Base-by-base conservation (phyloP, 352 stramenopile genomes). In the Phytophthora pini region DNA sequence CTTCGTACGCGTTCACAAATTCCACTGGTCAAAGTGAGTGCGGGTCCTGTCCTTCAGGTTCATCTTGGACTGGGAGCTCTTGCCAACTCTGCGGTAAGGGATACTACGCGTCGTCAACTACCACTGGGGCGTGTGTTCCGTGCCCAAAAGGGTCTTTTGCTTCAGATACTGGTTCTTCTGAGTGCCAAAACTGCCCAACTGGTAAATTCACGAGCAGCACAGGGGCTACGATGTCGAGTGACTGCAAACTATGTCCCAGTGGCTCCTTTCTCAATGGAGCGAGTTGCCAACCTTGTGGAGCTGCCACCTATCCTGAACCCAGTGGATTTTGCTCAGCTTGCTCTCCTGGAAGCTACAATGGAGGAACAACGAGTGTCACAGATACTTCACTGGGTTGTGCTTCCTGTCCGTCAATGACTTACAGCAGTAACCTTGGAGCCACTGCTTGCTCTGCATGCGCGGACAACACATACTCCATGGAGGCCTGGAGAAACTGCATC, bases 401-500 rank as follows among this genome's bases (percentile, higher is more conserved):
- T n/a, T 56, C 36, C 10, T 91, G 82, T 43, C 56, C 76, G 3
- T 70, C 74, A 5, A 88, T 89, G 82, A 70, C 66, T 9, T 74
- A 69, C 8, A 56, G 71, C 3, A 27, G 46, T 13, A 32, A 24
- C 0, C 13, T 51, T 26, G 72, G 80, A 41, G 60, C 74, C n/a
- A 76, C 61, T 0, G 20, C 41, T 9, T 91, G 82, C 27, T 60
- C 27, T 10, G 20, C 47, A 2, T 91, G 82, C 34, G 45, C 57
- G 13, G 72, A 81, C 27, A 59, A 51, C 36, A 49, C 71, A 4
- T 88, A 79, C 54, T 70, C 80, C 2, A 77, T 89, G 77, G 74
- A 74, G 9, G 77, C 65, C 4, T 93, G 84, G 84, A 63, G 56
- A 15, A 73, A 41, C 15, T 93, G 82, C 61, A 76, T 91, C 24